Evolutionary conservation across 73 alveolate species (phyloP).

Genomic region (Paramecium pentaurelia): DNA sequence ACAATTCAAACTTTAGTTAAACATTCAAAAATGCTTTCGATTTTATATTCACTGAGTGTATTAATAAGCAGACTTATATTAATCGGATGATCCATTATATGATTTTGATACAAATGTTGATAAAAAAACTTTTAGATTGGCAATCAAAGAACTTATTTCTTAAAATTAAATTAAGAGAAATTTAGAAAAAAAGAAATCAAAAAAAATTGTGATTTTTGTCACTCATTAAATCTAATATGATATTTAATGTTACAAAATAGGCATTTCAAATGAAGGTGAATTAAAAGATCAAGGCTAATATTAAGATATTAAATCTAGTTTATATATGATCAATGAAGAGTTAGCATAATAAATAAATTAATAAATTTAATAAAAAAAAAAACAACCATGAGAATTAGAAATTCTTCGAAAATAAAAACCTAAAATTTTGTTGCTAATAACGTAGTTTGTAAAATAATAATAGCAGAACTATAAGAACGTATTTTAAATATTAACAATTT

Average conservation of each 20-base stretch:
- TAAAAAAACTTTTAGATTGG: not conserved
- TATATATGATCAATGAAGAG: not conserved
- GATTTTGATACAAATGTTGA: constrained; percentile 77
- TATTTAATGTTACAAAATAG: constrained; percentile 48
- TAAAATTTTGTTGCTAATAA: not conserved
- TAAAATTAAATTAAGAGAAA: not conserved
- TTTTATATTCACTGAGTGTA: constrained; percentile 87
- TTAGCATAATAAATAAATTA: not conserved
- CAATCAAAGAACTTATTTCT: constrained; percentile 49
- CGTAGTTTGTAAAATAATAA: not conserved
- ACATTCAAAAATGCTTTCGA: too few species aligned
- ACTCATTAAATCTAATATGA: constrained; percentile 71
- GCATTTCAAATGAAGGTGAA: constrained; percentile 41
- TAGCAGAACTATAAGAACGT: not conserved
- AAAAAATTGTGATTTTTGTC: constrained; percentile 62
- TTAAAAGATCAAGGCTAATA: constrained; percentile 20
- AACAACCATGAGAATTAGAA: not conserved
- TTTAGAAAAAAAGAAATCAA: not conserved
- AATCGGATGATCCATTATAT: constrained; percentile 73
- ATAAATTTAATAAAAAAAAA: not conserved
- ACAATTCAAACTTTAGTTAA: too few species aligned
- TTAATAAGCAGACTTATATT: constrained; percentile 68
- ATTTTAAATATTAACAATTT: not conserved
- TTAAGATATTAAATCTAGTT: not conserved
- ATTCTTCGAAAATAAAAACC: not conserved